Conservation (phyloP, 805 yeast genomes). For the Candida coquimbonensis region DNA sequence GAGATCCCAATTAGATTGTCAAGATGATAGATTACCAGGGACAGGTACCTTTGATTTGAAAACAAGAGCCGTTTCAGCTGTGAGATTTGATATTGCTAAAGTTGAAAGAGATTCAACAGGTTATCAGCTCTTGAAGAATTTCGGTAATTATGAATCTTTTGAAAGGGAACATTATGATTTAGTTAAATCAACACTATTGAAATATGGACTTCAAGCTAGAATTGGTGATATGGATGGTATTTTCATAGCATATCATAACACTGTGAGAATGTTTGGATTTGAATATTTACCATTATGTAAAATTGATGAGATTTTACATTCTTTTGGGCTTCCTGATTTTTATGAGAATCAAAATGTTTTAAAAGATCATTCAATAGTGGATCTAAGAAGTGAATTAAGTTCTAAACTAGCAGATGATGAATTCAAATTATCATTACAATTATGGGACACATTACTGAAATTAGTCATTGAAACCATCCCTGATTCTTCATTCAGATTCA, state of each 20-base stretch:
- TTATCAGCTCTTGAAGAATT: conserved; percentile 55
- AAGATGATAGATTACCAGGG: conserved; percentile 72
- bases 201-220: conserved; percentile 86
- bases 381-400: conserved; percentile 15
- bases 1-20: conserved; percentile 89
- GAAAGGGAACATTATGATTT: conserved; percentile 76
- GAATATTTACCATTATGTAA: conserved; percentile 74
- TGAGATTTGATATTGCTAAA: conserved; percentile 63
- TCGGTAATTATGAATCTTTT: conserved; percentile 72
- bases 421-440: conserved; percentile 49
- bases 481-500: conserved; percentile 31
- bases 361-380: not conserved
- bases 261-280: conserved; percentile 76
- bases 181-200: conserved; percentile 66
- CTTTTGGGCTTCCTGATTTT: conserved; percentile 25
- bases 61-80: conserved; percentile 84
- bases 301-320: conserved; percentile 59
- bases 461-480: conserved; percentile 26
- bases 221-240: conserved; percentile 97
- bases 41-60: conserved; percentile 89
- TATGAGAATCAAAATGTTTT: not conserved
- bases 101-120: conserved; percentile 40
- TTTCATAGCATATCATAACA: conserved; percentile 84
- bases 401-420: conserved; percentile 55
- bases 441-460: conserved; percentile 43